Percentiles rank a stretch among this genome's conserved stretches.
These are phyloP conservation scores for Termitomyces sp. DNA, from an alignment of 768 basidiomycete species.

Conservation along the genomic window DNA sequence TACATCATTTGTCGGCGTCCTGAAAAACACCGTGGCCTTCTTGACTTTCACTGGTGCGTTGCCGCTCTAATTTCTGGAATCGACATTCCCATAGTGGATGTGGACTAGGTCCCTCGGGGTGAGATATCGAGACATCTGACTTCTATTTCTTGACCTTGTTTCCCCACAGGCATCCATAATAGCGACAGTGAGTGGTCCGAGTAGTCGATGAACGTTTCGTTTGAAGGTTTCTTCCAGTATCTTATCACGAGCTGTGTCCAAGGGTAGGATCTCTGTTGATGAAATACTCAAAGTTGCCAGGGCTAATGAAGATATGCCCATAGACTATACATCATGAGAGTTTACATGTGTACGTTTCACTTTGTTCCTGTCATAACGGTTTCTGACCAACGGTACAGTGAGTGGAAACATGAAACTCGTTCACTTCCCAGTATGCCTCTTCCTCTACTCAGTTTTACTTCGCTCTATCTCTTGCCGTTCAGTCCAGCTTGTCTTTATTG, in stretches of 20 bases:
- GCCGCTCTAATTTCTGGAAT: background rate
- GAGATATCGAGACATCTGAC: background rate
- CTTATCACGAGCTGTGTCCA: constrained; percentile 13
- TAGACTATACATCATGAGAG: constrained; percentile 12
- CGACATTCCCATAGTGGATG: background rate
- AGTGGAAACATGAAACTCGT: constrained; percentile 10
- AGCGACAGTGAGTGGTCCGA: constrained; percentile 6
- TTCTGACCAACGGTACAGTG: background rate
- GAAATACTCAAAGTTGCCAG: background rate
- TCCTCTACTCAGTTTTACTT: too few species aligned
- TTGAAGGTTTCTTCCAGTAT: background rate
- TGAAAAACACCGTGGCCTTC: constrained; percentile 6
- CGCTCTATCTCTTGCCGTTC: background rate
- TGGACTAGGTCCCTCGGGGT: constrained; percentile 11
- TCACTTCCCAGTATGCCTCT: constrained; percentile 2
- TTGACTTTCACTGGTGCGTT: constrained; percentile 11
- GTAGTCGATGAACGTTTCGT: background rate
- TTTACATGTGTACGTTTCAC: constrained; percentile 6
- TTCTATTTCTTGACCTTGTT: background rate
- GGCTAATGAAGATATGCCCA: background rate
- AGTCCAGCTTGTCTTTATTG: constrained; percentile 7
- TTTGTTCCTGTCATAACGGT: background rate
- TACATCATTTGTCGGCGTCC: constrained; percentile 8
- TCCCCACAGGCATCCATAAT: constrained; percentile 7
- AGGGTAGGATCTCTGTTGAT: background rate